Evolutionary conservation across 371 early-diverging fungal genomes (phyloP).

Genomic region (Dichotomocladium elegans): DNA sequence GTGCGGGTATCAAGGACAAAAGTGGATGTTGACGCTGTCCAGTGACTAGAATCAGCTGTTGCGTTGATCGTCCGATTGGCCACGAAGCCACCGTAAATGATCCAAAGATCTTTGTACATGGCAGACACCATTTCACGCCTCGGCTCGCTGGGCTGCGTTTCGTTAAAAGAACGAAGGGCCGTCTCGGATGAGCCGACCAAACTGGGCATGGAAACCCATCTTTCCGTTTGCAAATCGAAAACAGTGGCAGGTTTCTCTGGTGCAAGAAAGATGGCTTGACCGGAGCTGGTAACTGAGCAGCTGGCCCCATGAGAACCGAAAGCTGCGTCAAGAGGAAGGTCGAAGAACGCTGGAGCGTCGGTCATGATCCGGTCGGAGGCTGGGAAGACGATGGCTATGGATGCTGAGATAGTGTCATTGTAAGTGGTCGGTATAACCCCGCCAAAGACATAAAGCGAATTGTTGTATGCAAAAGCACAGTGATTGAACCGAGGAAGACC

Average conservation of each 20-base stretch:
- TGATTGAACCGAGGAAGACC: constrained; percentile 14
- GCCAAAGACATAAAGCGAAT: constrained; percentile 13
- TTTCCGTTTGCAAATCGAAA: constrained; percentile 1
- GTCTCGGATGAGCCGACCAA: not conserved
- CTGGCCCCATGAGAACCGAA: constrained; percentile 6
- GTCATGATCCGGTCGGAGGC: too few species aligned
- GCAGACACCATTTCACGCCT: constrained; percentile 3
- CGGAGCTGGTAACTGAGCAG: constrained; percentile 18
- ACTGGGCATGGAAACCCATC: not conserved
- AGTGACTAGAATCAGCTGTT: not conserved
- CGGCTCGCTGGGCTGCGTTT: not conserved
- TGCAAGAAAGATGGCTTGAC: constrained; percentile 10
- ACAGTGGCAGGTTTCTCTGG: not conserved
- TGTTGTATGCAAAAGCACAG: constrained; percentile 13
- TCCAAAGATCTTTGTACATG: constrained; percentile 9
- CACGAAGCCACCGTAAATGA: constrained; percentile 2
- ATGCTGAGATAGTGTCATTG: not conserved
- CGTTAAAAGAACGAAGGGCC: not conserved
- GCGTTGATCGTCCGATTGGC: not conserved
- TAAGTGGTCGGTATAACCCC: not conserved
- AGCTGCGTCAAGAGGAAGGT: too few species aligned
- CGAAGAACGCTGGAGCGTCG: too few species aligned
- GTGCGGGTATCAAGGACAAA: constrained; percentile 7
- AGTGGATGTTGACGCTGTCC: not conserved
- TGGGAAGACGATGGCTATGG: not conserved